A percentile compares a stretch with the other conserved stretches of the same genome.
These are phyloP conservation scores for Lojkania enalia DNA, from an alignment of 2,329 filamentous ascomycete species.

Conservation along the genomic window DNA sequence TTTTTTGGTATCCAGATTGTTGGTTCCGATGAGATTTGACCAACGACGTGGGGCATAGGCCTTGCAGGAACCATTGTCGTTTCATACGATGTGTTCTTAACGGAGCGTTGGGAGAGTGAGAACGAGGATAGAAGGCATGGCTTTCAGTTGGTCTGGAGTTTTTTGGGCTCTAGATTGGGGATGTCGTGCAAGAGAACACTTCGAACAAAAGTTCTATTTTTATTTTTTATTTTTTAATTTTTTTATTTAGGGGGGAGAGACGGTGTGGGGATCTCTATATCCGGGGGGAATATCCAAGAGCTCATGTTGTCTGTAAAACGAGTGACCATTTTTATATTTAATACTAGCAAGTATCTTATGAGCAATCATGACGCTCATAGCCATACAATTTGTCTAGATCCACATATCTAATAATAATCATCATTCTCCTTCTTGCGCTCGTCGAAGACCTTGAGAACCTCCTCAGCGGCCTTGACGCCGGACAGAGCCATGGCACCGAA, in stretches of 20 bases:
- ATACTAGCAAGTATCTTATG: no score
- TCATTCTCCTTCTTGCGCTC: constrained; percentile 75
- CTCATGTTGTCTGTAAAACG: no score
- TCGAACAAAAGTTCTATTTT: no score
- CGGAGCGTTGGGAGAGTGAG: constrained; percentile 52
- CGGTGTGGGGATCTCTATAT: no score
- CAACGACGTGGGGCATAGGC: constrained; percentile 51
- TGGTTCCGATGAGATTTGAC: constrained; percentile 21
- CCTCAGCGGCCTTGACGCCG: constrained; percentile 90
- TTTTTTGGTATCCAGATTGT: no score
- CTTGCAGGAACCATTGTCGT: constrained; percentile 46
- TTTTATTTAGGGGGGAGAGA: no score
- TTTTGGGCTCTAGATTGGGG: neutral
- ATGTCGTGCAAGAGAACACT: neutral
- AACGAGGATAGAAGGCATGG: neutral
- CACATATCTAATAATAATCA: constrained; percentile 41
- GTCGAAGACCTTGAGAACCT: constrained; percentile 77
- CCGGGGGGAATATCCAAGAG: no score
- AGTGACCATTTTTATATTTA: no score
- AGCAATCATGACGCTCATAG: no score
- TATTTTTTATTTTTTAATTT: no score
- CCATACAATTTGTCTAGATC: neutral
- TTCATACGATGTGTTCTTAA: constrained; percentile 47
- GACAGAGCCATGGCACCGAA: constrained; percentile 88
- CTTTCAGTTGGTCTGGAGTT: neutral